These are phyloP conservation scores for Puccinia coronata DNA, from an alignment of 1,284 basidiomycete genomes.

Conservation along the genomic window DNA sequence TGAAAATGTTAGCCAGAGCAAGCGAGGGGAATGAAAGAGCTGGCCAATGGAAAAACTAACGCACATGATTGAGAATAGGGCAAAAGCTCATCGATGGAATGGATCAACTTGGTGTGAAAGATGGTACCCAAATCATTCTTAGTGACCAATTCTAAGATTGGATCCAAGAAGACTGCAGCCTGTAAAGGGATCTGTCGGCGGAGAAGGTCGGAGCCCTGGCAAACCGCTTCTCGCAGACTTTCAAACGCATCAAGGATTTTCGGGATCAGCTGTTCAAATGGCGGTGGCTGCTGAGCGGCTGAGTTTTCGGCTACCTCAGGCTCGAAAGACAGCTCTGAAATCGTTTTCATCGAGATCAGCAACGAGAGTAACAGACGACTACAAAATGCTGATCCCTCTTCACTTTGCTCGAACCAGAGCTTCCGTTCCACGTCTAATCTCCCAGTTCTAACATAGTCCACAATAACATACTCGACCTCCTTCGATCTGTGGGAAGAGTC, in stretches of 20 bases:
- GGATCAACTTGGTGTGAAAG: constrained; percentile 45
- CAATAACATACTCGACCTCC: background rate
- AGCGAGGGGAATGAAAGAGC: background rate
- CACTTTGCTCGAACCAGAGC: constrained; percentile 43
- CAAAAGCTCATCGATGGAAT: constrained; percentile 44
- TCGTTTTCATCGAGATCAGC: constrained; percentile 37
- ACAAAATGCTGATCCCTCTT: constrained; percentile 41
- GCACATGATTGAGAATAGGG: constrained; percentile 38
- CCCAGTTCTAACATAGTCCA: constrained; percentile 36
- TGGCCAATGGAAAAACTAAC: background rate
- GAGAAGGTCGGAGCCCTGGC: constrained; percentile 11
- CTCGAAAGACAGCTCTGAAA: constrained; percentile 13
- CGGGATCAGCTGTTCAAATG: background rate
- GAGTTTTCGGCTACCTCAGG: background rate
- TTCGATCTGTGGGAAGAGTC: background rate
- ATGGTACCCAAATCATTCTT: constrained; percentile 40
- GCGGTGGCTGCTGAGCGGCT: background rate
- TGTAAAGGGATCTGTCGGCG: constrained; percentile 20
- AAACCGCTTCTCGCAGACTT: constrained; percentile 12
- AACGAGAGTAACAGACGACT: constrained; percentile 42
- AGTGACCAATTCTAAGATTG: constrained; percentile 36
- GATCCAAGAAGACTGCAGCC: constrained; percentile 39
- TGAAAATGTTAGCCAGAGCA: background rate
- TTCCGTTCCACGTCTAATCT: constrained; percentile 29
- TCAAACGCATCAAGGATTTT: constrained; percentile 33